Percentiles rank a stretch among this genome's conserved stretches.
Conservation (phyloP, 176 grass and related monocot species). For the Oryza brachyantha region DNA sequence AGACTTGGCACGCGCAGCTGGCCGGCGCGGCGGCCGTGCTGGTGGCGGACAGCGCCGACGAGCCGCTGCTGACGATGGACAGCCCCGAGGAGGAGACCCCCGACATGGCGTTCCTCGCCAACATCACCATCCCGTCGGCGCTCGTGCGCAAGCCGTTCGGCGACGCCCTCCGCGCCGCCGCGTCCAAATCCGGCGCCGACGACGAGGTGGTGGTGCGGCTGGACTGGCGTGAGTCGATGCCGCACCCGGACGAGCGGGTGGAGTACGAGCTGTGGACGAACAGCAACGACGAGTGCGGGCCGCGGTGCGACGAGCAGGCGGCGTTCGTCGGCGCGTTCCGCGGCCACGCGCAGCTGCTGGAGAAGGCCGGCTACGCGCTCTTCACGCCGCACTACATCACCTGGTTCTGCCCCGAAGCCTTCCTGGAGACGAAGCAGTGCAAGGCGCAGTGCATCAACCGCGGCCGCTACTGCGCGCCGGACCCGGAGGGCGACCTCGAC, state of each 20-base stretch:
- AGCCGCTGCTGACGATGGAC: constrained; percentile 91
- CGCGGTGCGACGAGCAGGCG: constrained; percentile 73
- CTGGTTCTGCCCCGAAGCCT: constrained; percentile 74
- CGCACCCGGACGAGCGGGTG: constrained; percentile 87
- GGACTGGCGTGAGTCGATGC: constrained; percentile 94
- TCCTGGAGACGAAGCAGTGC: constrained; percentile 57
- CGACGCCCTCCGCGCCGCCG: constrained; percentile 47
- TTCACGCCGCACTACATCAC: constrained; percentile 98
- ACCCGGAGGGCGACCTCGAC: constrained; percentile 76
- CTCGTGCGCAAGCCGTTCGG: constrained; percentile 50
- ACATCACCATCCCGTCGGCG: constrained; percentile 79
- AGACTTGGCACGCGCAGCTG: constrained; percentile 83
- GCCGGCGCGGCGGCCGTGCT: constrained; percentile 89
- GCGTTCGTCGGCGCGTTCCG: constrained; percentile 68
- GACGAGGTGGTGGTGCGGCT: constrained; percentile 73
- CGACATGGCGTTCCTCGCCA: constrained; percentile 56
- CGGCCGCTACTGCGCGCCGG: constrained; percentile 78
- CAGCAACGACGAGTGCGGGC: constrained; percentile 96
- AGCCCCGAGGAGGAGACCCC: constrained; percentile 53
- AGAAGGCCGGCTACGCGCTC: constrained; percentile 52
- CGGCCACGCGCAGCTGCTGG: constrained; percentile 79
- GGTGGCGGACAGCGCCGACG: constrained; percentile 62
- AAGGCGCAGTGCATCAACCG: constrained; percentile 80
- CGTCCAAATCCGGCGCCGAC: background rate
- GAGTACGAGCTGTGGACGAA: constrained; percentile 99